These are phyloP conservation scores for Tricholoma sp. DNA, from an alignment of 768 basidiomycete species.

Conservation along the genomic window DNA sequence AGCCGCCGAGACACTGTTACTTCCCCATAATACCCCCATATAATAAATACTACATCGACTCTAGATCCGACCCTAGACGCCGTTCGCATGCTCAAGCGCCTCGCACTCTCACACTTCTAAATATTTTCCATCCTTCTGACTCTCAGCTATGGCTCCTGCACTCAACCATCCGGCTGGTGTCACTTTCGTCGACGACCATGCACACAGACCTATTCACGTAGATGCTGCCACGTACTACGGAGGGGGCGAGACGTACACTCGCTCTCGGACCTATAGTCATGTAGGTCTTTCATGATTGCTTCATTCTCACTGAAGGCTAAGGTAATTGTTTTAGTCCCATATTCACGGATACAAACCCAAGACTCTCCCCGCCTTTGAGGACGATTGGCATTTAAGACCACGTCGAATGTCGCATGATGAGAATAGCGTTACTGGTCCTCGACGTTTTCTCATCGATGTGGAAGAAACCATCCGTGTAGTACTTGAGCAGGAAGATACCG, in stretches of 20 bases:
- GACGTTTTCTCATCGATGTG: constrained; percentile 94
- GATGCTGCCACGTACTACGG: constrained; percentile 85
- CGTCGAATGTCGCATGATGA: constrained; percentile 93
- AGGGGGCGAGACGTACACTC: constrained; percentile 69
- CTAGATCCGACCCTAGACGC: not conserved
- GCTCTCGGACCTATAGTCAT: constrained; percentile 84
- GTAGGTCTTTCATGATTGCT: constrained; percentile 39
- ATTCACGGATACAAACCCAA: constrained; percentile 71
- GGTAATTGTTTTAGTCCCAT: constrained; percentile 46
- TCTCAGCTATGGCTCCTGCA: constrained; percentile 53
- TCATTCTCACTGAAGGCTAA: constrained; percentile 2
- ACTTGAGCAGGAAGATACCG: constrained; percentile 96
- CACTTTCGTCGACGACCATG: constrained; percentile 60
- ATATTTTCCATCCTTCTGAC: not conserved
- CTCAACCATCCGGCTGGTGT: constrained; percentile 61
- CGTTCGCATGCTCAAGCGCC: not conserved
- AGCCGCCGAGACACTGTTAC: too few relatives aligned
- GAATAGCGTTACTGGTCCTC: constrained; percentile 70
- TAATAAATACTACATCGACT: not conserved
- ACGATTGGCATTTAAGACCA: constrained; percentile 67
- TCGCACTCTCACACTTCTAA: not conserved
- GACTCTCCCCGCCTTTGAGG: constrained; percentile 66
- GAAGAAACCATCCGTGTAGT: constrained; percentile 97
- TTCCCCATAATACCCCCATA: not conserved
- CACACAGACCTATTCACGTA: constrained; percentile 42